Evolutionary conservation across 2,329 filamentous ascomycete genomes (phyloP).

Genomic region (Cercospora citrullina): DNA sequence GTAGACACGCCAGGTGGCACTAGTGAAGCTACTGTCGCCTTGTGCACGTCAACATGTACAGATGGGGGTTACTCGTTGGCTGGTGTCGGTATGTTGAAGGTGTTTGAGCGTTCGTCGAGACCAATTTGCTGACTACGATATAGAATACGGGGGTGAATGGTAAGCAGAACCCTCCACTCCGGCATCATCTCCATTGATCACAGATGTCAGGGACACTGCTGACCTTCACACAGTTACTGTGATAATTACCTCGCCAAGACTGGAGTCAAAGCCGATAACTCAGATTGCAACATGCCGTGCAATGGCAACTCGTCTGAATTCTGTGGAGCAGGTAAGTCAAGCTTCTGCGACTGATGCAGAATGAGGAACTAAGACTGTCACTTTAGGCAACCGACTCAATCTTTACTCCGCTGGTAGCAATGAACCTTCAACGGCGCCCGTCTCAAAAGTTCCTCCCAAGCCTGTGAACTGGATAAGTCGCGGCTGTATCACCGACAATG

Average conservation of each 20-base stretch:
- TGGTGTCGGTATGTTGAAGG: constrained; percentile 25
- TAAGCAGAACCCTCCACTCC: constrained; percentile 20
- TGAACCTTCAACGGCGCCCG: constrained; percentile 24
- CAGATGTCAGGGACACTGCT: not conserved
- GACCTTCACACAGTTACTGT: constrained; percentile 37
- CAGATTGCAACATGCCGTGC: constrained; percentile 36
- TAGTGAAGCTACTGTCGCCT: constrained; percentile 32
- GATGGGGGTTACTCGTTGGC: constrained; percentile 35
- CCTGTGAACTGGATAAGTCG: constrained; percentile 31
- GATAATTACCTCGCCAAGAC: constrained; percentile 31
- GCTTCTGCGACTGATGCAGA: not conserved
- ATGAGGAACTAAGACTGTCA: not conserved
- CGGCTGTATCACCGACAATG: constrained; percentile 32
- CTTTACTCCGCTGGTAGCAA: constrained; percentile 30
- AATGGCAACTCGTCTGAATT: constrained; percentile 34
- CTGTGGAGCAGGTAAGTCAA: constrained; percentile 30
- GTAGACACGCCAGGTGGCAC: constrained; percentile 27
- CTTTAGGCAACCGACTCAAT: constrained; percentile 27
- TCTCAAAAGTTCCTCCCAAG: constrained; percentile 22
- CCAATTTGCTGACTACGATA: not conserved
- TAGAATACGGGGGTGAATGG: constrained; percentile 41
- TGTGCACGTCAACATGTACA: constrained; percentile 33
- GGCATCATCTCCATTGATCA: not conserved
- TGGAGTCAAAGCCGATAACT: constrained; percentile 21
- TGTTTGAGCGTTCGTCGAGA: not conserved